phyloP scores from a whole-genome alignment of 352 stramenopile species.

The Globisporangium radiosum region DNA sequence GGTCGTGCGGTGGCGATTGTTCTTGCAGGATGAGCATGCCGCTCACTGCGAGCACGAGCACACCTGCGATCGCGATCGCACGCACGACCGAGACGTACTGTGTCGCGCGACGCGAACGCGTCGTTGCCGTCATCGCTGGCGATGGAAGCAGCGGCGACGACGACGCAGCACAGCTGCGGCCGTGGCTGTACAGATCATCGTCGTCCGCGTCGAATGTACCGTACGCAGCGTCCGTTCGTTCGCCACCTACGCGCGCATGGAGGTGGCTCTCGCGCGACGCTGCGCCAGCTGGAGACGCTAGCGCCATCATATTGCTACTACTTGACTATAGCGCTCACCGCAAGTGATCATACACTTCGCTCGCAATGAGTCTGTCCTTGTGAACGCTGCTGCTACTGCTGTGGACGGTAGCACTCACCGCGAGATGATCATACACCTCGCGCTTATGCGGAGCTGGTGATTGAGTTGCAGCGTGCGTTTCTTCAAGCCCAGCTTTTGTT shows the following conservation, averaged over 20 bases:
- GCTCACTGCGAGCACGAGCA: constrained; percentile 24
- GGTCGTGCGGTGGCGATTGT: neutral
- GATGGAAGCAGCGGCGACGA: neutral
- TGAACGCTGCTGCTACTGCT: too few relatives aligned
- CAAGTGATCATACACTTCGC: too few relatives aligned
- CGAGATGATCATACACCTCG: too few relatives aligned
- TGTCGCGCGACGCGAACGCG: neutral
- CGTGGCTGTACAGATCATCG: neutral
- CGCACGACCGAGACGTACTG: constrained; percentile 11
- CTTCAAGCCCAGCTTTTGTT: too few relatives aligned
- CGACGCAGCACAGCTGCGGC: neutral
- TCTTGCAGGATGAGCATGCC: constrained; percentile 18
- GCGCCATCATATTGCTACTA: constrained; percentile 2
- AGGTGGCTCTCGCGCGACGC: neutral
- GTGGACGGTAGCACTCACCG: too few relatives aligned
- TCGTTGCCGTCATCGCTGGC: neutral
- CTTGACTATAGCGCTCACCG: too few relatives aligned
- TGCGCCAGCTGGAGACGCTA: too few relatives aligned
- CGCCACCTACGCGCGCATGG: constrained; percentile 1
- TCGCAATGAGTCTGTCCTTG: too few relatives aligned
- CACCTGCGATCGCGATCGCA: constrained; percentile 15
- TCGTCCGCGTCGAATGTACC: constrained; percentile 32
- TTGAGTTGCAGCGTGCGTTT: too few relatives aligned
- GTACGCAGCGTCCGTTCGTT: constrained; percentile 19
- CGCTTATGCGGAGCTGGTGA: too few relatives aligned